A percentile compares a stretch with the other conserved stretches of the same genome.
Conservation (phyloP, 2,329 filamentous ascomycete species). For the Fusarium albosuccineum region DNA sequence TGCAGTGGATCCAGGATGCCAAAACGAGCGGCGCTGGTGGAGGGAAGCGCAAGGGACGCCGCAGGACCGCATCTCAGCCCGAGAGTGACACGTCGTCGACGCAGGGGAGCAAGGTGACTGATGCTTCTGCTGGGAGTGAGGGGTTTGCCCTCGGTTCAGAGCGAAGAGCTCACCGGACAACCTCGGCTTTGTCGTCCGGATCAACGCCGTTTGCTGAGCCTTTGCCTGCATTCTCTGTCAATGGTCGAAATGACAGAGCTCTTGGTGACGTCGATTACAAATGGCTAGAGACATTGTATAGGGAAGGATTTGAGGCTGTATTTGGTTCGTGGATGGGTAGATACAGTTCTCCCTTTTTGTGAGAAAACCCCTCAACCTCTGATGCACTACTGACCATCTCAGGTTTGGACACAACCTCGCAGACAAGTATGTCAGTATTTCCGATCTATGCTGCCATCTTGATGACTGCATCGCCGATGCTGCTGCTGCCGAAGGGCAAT, state of each 20-base stretch:
- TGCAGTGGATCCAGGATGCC: constrained; percentile 46
- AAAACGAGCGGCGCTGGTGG: constrained; percentile 21
- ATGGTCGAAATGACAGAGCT: constrained; percentile 7
- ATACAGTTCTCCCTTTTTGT: constrained; percentile 58
- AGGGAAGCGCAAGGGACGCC: constrained; percentile 33
- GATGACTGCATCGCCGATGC: constrained; percentile 53
- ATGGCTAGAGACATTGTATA: constrained; percentile 51
- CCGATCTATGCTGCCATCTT: constrained; percentile 48
- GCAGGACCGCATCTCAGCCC: constrained; percentile 18
- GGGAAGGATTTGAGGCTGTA: constrained; percentile 53
- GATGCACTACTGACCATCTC: constrained; percentile 7
- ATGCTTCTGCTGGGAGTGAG: background rate
- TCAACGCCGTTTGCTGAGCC: constrained; percentile 1
- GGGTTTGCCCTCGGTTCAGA: background rate
- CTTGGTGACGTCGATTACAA: constrained; percentile 27
- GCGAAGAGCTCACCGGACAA: background rate
- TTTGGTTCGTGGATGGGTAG: constrained; percentile 59
- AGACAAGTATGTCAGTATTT: constrained; percentile 50
- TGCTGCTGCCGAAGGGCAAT: background rate
- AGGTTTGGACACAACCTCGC: constrained; percentile 44
- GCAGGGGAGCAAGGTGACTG: background rate
- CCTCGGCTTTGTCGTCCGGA: constrained; percentile 1
- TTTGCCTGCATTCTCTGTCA: constrained; percentile 6
- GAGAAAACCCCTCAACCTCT: constrained; percentile 27
- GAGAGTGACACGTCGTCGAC: constrained; percentile 31